Evolutionary conservation across 495 filamentous ascomycete species (phyloP), one percentile per base, ranked within the genome.

Genomic region (Podospora conica): DNA sequence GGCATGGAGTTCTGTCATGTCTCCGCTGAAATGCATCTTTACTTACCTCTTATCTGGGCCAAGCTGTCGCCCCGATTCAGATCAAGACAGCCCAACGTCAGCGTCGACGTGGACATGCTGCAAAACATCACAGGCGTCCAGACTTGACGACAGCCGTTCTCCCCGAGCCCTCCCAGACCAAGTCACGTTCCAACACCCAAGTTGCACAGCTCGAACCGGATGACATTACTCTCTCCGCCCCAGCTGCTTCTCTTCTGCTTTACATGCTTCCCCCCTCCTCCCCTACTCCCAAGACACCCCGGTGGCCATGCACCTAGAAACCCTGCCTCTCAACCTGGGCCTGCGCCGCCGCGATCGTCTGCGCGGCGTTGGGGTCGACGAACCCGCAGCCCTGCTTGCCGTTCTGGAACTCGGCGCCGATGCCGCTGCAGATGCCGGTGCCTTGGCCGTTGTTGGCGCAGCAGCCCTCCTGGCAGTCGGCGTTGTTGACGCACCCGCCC

Each of bases 311-410:
- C 15, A 40, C 40, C 53, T 61, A 78, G 58, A 81, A 80, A 3
- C 77, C 78, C 70, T 81, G 79, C 69, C 72, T 73, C 61, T 54
- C 64, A 55, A 81, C 79, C 69, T 81, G 78, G 15, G 73, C 75
- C 71, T 80, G 25, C 1, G 79, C 79, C 22, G 75, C 75, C 1
- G 73, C 72, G 62, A 80, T 77, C 21, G 77, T 79, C n/a, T 73
- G 73, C 7, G 61, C 71, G 12, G 77, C 71, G 60, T 80, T 81
- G 28, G 77, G 77, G 63, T 81, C 79, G 58, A 75, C 74, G 60
- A 81, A 80, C 55, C 66, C 65, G 64, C 79, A 80, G 60, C 78
- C 79, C 20, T 69, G 68, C 76, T 81, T 81, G 25, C 79, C 79
- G 55, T 73, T 73, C 71, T 81, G 78, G 62, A 77, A 70, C 23